Evolutionary conservation across 2,329 filamentous ascomycete species (phyloP), one percentile per base, ranked within the genome.

Genomic region (Ceratocystis cubensis): DNA sequence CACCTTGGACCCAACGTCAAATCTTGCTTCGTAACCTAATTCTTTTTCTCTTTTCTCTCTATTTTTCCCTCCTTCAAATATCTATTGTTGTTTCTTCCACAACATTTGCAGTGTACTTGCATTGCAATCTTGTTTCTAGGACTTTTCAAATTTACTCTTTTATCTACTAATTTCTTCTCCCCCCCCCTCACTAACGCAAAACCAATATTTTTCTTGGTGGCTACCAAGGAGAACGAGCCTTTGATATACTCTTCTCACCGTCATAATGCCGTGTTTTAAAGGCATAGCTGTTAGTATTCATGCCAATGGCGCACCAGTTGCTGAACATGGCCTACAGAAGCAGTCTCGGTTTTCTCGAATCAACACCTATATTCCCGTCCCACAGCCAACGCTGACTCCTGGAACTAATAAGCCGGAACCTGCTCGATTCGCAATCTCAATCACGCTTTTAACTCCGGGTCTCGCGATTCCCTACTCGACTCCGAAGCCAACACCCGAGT

Each of bases 221-320:
- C 28, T 10, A 53, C 20, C 48, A 53, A 53, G 48, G 48, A 53
- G 48, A 28, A 53, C 22, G 48, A 53, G 48, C 15, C 3, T 17
- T 59, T 13, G 3, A 30, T 37, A 33, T 5, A 3, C 28, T 59
- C 25, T 37, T 37, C 56, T 37, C 56, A 59, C 8, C 56, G 56
- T 30, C 13, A 82, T 74, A 74, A 85, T 85, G 94, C 94, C 94
- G 80, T 97, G 92, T 85, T 99, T 97, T 81, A 96, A 97, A 81
- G 94, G 94, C 78, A 91, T 99, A 78, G 93, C 94, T 73, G 93
- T 97, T 75, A 96, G 90, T 83, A 95, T 97, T 76, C 94, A 99
- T 79, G 84, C 85, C 67, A 86, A 87, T 74, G 83, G 82, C 69
- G 80, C 91, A 71, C 92, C 94, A 71, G 85, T 99, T 71, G 82